Evolutionary conservation across 441 rosid genomes (phyloP).

Genomic region (Adansonia madagascariensis): DNA sequence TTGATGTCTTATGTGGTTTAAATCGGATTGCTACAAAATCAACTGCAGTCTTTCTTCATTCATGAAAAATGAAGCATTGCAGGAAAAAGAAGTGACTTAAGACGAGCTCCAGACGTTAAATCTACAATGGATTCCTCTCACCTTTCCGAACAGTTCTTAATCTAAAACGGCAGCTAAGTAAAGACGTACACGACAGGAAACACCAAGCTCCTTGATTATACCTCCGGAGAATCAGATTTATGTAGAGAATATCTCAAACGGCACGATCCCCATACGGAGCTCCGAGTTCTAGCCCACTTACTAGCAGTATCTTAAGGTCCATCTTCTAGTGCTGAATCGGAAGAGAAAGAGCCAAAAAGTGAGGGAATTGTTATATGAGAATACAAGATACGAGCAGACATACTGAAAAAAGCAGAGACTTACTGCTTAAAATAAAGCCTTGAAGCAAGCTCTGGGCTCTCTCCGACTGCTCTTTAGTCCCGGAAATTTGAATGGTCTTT

Average conservation of each 20-base stretch:
- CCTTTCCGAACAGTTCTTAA: slow-evolving; percentile 12
- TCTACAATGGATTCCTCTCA: slow-evolving; percentile 43
- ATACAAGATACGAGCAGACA: background rate
- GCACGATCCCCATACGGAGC: too few relatives aligned
- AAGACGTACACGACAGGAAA: background rate
- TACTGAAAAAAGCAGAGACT: slow-evolving; percentile 34
- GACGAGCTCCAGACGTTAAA: slow-evolving; percentile 23
- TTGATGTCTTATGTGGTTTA: too few relatives aligned
- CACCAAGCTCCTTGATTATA: slow-evolving; percentile 8
- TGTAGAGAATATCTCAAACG: too few relatives aligned
- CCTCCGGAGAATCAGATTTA: background rate
- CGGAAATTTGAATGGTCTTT: slow-evolving; percentile 80
- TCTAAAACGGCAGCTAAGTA: slow-evolving; percentile 14
- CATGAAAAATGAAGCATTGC: slow-evolving; percentile 31
- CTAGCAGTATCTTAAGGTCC: too few relatives aligned
- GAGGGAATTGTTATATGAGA: background rate
- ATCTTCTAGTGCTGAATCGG: slow-evolving; percentile 75
- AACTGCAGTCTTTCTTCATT: slow-evolving; percentile 22
- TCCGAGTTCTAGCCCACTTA: too few relatives aligned
- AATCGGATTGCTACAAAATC: too few relatives aligned
- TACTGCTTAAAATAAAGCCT: slow-evolving; percentile 95
- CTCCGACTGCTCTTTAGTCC: slow-evolving; percentile 90
- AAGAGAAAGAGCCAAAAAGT: background rate
- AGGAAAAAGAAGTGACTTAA: background rate
- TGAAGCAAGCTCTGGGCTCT: slow-evolving; percentile 97